phyloP scores from a whole-genome alignment of 2,329 filamentous ascomycete genomes.

The Penicillium palitans region DNA sequence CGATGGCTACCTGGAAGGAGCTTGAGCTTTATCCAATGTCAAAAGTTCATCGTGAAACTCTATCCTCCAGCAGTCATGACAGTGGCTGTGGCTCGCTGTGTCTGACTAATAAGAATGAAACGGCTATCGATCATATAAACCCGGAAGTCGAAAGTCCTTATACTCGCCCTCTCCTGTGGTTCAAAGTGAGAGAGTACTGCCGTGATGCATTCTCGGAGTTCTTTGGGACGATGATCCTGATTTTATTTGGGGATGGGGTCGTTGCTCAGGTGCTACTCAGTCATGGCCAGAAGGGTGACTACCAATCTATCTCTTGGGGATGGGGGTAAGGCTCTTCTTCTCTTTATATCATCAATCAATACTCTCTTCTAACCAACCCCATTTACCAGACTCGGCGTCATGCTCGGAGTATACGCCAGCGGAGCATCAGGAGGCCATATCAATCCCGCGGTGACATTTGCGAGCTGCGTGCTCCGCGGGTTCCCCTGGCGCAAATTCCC shows the following conservation, averaged over 20 bases:
- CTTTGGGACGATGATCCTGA: conserved; percentile 65
- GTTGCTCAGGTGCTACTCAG: conserved; percentile 69
- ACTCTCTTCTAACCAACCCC: conserved; percentile 1
- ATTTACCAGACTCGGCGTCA: conserved; percentile 59
- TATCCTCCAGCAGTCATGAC: conserved; percentile 13
- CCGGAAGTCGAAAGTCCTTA: conserved; percentile 8
- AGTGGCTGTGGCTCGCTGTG: conserved; percentile 23
- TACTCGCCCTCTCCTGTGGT: conserved; percentile 50
- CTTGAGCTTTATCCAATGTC: conserved; percentile 17
- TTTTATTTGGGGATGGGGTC: conserved; percentile 70
- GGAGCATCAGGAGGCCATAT: conserved; percentile 66
- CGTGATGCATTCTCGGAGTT: conserved; percentile 67
- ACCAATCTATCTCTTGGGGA: conserved; percentile 56
- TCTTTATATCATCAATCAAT: neutral
- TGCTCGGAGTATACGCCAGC: conserved; percentile 65
- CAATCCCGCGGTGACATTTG: conserved; percentile 70
- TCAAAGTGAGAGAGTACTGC: conserved; percentile 51
- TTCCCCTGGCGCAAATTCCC: conserved; percentile 70
- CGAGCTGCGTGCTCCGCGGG: conserved; percentile 67
- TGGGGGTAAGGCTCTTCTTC: conserved; percentile 42
- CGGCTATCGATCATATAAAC: conserved; percentile 19
- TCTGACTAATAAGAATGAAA: conserved; percentile 19
- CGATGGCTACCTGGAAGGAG: conserved; percentile 14
- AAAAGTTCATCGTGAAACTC: conserved; percentile 17
- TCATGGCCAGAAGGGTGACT: conserved; percentile 44